phyloP scores from a whole-genome alignment of 306 rosid species.

The Rosa chinensis region DNA sequence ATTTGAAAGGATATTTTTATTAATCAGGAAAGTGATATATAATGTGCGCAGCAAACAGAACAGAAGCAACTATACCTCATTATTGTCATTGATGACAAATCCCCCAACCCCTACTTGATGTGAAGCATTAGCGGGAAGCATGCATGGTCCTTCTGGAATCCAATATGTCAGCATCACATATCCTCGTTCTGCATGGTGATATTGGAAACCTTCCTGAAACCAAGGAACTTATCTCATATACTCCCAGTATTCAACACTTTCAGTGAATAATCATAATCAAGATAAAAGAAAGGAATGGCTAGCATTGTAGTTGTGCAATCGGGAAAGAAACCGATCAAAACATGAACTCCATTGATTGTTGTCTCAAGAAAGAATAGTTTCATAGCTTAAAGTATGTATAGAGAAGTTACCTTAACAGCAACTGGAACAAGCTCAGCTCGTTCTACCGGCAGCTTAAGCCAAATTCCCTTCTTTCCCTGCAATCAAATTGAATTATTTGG shows the following conservation, averaged over 20 bases:
- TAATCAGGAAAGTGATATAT: not conserved
- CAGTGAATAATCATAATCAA: not conserved
- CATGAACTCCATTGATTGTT: not conserved
- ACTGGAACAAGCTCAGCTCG: conserved; percentile 73
- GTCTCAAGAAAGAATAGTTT: not conserved
- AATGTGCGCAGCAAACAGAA: not conserved
- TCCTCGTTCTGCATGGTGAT: conserved; percentile 91
- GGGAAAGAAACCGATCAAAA: not conserved
- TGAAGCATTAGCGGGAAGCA: conserved; percentile 95
- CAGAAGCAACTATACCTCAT: conserved; percentile 58
- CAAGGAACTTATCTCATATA: conserved; percentile 30
- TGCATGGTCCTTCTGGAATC: conserved; percentile 91
- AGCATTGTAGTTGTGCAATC: not conserved
- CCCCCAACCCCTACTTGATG: conserved; percentile 98
- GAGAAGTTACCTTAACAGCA: conserved; percentile 69
- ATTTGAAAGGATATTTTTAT: not conserved
- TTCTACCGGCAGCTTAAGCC: conserved; percentile 84
- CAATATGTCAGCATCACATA: conserved; percentile 92
- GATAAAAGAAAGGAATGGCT: too few relatives aligned
- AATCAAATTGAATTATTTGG: conserved; percentile 19
- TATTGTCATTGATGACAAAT: conserved; percentile 68
- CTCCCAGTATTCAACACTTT: not conserved
- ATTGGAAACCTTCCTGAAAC: conserved; percentile 85
- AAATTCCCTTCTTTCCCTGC: conserved; percentile 94
- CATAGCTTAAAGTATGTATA: not conserved